Percentiles rank a stretch among this genome's conserved stretches.
phyloP scores from a whole-genome alignment of 139 green algal species.

The Haematococcus sp. region DNA sequence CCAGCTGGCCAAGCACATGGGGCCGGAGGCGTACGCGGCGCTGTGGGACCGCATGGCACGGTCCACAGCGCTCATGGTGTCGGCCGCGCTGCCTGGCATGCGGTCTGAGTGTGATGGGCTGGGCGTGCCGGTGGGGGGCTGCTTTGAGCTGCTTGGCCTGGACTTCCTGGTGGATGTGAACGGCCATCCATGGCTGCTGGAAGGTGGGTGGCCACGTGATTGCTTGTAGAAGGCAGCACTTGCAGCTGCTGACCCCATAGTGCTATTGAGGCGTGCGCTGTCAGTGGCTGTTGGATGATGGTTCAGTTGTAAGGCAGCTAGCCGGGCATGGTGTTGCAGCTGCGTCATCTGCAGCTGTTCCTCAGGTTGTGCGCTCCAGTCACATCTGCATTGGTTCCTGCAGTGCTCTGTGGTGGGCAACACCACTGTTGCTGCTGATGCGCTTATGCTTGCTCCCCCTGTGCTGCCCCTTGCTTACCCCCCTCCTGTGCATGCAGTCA shows the following conservation, averaged over 20 bases:
- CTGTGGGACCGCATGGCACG: constrained; percentile 30
- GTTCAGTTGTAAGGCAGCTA: too few relatives aligned
- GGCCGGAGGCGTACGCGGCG: constrained; percentile 22
- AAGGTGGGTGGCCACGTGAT: constrained; percentile 22
- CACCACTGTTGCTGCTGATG: too few relatives aligned
- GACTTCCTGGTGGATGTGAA: constrained; percentile 57
- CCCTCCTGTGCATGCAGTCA: constrained; percentile 26
- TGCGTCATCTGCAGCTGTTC: too few relatives aligned
- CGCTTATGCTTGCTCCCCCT: too few relatives aligned
- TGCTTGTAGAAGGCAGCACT: background rate
- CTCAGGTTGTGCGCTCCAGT: too few relatives aligned
- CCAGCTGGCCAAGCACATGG: constrained; percentile 47
- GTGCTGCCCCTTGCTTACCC: too few relatives aligned
- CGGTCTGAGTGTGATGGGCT: constrained; percentile 25
- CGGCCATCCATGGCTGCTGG: constrained; percentile 58
- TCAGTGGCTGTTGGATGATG: too few relatives aligned
- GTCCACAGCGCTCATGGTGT: constrained; percentile 1
- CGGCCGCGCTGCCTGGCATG: constrained; percentile 21
- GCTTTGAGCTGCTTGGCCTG: constrained; percentile 39
- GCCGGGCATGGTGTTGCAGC: too few relatives aligned
- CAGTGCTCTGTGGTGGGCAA: too few relatives aligned
- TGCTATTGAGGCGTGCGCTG: too few relatives aligned
- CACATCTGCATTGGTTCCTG: too few relatives aligned
- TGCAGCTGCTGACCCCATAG: too few relatives aligned
- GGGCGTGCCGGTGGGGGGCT: constrained; percentile 26